A percentile compares a stretch with the other conserved stretches of the same genome.
phyloP scores from a whole-genome alignment of 2,329 filamentous ascomycete species.

The Colletotrichum liriopes region DNA sequence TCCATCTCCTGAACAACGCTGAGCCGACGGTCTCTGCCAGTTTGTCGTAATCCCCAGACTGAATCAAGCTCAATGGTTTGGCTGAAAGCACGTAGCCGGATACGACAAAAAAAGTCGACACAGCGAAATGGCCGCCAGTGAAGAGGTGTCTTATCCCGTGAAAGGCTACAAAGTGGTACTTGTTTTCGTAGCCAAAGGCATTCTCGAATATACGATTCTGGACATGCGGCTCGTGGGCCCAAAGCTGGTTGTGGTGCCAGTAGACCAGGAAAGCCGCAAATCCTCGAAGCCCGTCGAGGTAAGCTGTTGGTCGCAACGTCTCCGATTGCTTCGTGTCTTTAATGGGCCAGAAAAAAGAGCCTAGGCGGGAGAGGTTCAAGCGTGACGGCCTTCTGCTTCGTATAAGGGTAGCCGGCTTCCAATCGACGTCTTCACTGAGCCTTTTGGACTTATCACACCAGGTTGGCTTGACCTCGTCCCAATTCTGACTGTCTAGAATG shows the following conservation, averaged over 20 bases:
- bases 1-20: slow-evolving; percentile 65
- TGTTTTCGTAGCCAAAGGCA: slow-evolving; percentile 64
- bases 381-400: slow-evolving; percentile 36
- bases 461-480: slow-evolving; percentile 52
- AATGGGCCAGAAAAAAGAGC: slow-evolving; percentile 38
- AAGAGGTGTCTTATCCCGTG: slow-evolving; percentile 74
- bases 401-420: slow-evolving; percentile 49
- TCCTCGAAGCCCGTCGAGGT: slow-evolving; percentile 65
- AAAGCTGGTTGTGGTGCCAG: slow-evolving; percentile 62
- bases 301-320: slow-evolving; percentile 58
- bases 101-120: slow-evolving; percentile 71
- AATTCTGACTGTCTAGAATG: slow-evolving; percentile 53
- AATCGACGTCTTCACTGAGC: slow-evolving; percentile 44
- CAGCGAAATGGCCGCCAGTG: slow-evolving; percentile 72
- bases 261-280: slow-evolving; percentile 65
- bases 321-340: slow-evolving; percentile 39
- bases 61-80: slow-evolving; percentile 64
- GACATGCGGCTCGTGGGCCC: slow-evolving; percentile 53
- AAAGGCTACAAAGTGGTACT: slow-evolving; percentile 65
- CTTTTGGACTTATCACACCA: slow-evolving; percentile 45
- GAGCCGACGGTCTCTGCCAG: slow-evolving; percentile 63
- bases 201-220: slow-evolving; percentile 53
- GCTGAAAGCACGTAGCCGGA: slow-evolving; percentile 71
- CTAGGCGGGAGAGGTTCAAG: slow-evolving; percentile 6
- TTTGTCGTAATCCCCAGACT: slow-evolving; percentile 58